A percentile compares a stretch with the other conserved stretches of the same genome.
These are phyloP conservation scores for Pulveroboletus frians DNA, from an alignment of 768 basidiomycete genomes.

Conservation along the genomic window DNA sequence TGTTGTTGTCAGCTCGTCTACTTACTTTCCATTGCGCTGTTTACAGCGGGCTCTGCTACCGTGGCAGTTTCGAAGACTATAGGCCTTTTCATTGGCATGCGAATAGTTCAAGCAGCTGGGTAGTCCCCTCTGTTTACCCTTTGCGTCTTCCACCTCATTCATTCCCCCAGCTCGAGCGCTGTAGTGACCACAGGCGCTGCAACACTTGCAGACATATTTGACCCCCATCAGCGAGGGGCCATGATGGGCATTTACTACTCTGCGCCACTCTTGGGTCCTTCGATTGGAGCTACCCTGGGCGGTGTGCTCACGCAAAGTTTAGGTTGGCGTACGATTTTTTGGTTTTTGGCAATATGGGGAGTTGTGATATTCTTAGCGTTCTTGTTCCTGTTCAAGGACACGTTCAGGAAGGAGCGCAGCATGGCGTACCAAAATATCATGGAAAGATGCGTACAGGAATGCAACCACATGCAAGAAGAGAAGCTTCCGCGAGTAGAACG, in stretches of 20 bases:
- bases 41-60: constrained; percentile 51
- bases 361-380: constrained; percentile 50
- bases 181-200: constrained; percentile 66
- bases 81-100: constrained; percentile 58
- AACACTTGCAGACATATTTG: constrained; percentile 75
- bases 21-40: constrained; percentile 46
- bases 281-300: constrained; percentile 65
- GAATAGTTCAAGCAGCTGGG: constrained; percentile 62
- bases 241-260: constrained; percentile 82
- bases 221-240: constrained; percentile 66
- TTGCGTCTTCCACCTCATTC: background rate
- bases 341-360: constrained; percentile 69
- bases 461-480: constrained; percentile 14
- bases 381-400: constrained; percentile 73
- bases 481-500: constrained; percentile 3
- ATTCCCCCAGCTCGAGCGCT: constrained; percentile 48
- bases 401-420: constrained; percentile 64
- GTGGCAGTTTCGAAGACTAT: constrained; percentile 56
- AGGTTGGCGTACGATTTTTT: constrained; percentile 79
- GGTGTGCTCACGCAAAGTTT: constrained; percentile 63
- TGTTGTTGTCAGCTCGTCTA: constrained; percentile 44
- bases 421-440: constrained; percentile 59
- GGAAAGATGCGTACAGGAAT: constrained; percentile 33
- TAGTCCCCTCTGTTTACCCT: constrained; percentile 21
- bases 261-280: constrained; percentile 71